Percentiles rank a stretch among this genome's conserved stretches.
Conservation (phyloP, 2,329 filamentous ascomycete genomes). For the Penicillium sp. region DNA sequence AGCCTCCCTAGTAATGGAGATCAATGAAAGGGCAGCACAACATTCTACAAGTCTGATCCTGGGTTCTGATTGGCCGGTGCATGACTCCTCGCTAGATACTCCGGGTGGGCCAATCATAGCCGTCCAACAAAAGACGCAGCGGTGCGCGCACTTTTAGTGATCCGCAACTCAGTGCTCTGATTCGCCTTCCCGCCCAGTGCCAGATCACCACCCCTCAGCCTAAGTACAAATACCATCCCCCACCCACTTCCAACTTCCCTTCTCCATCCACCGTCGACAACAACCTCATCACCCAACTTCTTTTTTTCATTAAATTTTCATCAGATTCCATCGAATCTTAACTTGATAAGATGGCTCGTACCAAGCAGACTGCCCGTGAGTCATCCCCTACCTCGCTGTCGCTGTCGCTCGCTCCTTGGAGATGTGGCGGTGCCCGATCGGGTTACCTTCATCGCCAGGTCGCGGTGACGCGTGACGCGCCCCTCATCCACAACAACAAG, state of each 20-base stretch:
- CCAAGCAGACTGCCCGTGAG: conserved; percentile 53
- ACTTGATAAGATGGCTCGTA: conserved; percentile 45
- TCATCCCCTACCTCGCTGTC: conserved; percentile 23
- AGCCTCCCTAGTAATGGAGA: conserved; percentile 30
- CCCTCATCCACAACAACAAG: conserved; percentile 19
- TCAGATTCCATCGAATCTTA: conserved; percentile 28
- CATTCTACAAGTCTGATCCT: conserved; percentile 38
- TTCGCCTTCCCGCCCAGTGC: conserved; percentile 16
- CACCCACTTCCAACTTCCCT: conserved; percentile 37
- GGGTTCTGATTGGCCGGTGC: conserved; percentile 31
- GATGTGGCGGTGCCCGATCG: neutral
- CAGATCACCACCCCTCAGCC: conserved; percentile 36
- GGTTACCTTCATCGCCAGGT: neutral
- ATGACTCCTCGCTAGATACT: conserved; percentile 31
- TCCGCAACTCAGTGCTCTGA: conserved; percentile 15
- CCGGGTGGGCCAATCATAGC: conserved; percentile 19
- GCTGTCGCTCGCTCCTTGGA: conserved; percentile 17
- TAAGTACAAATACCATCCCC: conserved; percentile 42
- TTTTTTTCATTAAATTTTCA: conserved; percentile 29
- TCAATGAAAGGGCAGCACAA: conserved; percentile 27
- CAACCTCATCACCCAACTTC: conserved; percentile 27
- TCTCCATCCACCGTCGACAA: conserved; percentile 31
- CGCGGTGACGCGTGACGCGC: conserved; percentile 15
- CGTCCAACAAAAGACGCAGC: conserved; percentile 24
- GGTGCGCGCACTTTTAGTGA: conserved; percentile 27